Base-by-base conservation (phyloP, 2,329 filamentous ascomycete genomes). In the Myrmaecium sp. region DNA sequence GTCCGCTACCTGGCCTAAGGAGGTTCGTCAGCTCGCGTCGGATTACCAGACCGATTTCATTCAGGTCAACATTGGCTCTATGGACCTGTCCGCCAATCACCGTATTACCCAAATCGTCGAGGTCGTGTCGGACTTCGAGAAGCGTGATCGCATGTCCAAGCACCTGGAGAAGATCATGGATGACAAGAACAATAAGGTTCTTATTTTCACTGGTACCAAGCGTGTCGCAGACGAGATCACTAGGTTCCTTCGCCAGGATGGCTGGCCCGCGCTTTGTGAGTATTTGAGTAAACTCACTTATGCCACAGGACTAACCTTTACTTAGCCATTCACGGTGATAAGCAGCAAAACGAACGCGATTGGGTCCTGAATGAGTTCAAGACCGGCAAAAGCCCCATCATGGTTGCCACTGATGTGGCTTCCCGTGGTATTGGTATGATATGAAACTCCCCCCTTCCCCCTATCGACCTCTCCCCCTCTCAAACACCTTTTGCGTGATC, bases 371-470 rank as follows among this genome's bases (percentile, higher is more conserved):
- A 95, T 58, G 86, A 95, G 58, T 98, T 98, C 74, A 98, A 95
- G 74, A 81, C 80, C 39, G 84, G 83, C 62, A 94, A 95, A 69
- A 93, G 83, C 64, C 89, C 89, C 53, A 92, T 98, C 73, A 93
- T 98, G 84, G 89, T 98, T 64, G 89, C 89, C 62, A 98, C 89
- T 41, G 89, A 95, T 52, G 89, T 98, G 62, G 89, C 89, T 62
- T 95, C 89, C 53, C 89, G 89, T 84, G 89, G 89, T 82, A 94
- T 98, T 63, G 89, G 89, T 94, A 91, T 92, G 83, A 86, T 78
- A 71, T 63, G 66, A 60, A 61, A 60, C 55, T 57, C 60, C 51
- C 55, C 57, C 47, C 45, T 39, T 36, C 37, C 43, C 45, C 41
- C 38, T 33, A 33, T 26, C 36, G 40, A 36, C 46, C 36, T 55